Conservation (phyloP, 768 basidiomycete species). For the Nidularia sp. region DNA sequence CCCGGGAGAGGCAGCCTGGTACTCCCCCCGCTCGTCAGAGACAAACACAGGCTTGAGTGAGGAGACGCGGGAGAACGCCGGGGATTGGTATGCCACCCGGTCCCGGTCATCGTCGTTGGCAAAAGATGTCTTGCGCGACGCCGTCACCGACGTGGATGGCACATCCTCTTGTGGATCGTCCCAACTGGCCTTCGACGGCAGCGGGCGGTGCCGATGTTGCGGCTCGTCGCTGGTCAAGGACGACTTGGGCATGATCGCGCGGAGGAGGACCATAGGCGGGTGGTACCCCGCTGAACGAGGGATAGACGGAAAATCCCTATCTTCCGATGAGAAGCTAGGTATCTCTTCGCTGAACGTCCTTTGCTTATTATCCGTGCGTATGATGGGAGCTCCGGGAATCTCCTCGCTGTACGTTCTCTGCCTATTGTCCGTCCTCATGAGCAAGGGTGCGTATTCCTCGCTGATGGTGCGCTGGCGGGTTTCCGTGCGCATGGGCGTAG, state of each 20-base stretch:
- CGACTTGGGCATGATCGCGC: neutral
- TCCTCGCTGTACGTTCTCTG: constrained; percentile 6
- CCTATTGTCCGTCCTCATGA: constrained; percentile 4
- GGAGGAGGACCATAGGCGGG: neutral
- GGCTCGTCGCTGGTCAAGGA: neutral
- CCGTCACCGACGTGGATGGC: neutral
- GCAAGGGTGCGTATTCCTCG: too few relatives aligned
- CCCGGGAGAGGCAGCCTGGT: neutral
- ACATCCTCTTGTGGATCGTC: too few relatives aligned
- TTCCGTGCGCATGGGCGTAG: neutral
- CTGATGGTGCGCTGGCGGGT: neutral
- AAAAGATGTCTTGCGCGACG: neutral
- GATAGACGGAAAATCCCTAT: neutral
- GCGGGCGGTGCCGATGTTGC: neutral
- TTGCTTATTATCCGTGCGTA: neutral
- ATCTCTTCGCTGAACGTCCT: neutral
- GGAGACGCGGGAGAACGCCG: neutral
- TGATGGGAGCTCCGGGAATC: neutral
- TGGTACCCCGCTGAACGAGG: constrained; percentile 4
- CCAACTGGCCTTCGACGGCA: too few relatives aligned
- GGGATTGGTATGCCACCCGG: neutral
- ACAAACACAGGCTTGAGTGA: neutral
- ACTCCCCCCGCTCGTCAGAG: neutral
- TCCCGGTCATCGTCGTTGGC: neutral
- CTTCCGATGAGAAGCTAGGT: neutral